A percentile compares a stretch with the other conserved stretches of the same genome.
Evolutionary conservation across 345 rosid species (phyloP).

Genomic region (Euphorbia pulcherrima): DNA sequence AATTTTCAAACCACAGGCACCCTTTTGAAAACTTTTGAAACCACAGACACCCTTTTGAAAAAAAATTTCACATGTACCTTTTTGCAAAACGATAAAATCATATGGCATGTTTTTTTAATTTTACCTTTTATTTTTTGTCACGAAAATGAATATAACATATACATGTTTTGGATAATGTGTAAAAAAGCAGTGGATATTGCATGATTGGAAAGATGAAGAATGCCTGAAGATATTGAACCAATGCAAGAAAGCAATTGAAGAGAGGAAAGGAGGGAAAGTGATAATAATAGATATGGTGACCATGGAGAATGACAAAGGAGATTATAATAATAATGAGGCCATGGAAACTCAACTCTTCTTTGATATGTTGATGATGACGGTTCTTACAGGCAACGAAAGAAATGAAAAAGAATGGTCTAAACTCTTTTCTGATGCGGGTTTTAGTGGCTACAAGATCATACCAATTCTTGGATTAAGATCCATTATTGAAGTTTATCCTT

Average conservation of each 20-base stretch:
- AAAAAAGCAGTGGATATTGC: conserved; percentile 6
- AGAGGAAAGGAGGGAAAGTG: neutral
- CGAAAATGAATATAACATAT: no score
- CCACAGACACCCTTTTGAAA: no score
- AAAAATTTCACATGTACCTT: no score
- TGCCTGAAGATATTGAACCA: conserved; percentile 4
- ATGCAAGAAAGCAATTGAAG: conserved; percentile 12
- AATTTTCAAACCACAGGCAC: no score
- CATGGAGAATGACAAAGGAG: neutral
- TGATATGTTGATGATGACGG: neutral
- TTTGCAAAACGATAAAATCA: no score
- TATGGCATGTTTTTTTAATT: no score
- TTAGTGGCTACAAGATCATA: neutral
- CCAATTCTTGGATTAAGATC: conserved; percentile 7
- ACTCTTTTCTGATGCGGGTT: neutral
- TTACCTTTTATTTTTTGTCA: no score
- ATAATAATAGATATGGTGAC: conserved; percentile 8
- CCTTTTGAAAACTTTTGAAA: no score
- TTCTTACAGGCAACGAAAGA: neutral
- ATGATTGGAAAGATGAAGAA: conserved; percentile 16
- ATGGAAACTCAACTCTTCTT: conserved; percentile 6
- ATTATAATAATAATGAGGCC: neutral
- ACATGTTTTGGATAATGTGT: neutral
- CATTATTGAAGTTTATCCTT: conserved; percentile 1
- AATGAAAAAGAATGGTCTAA: neutral